These are phyloP conservation scores for Fonsecaea nubica DNA, from an alignment of 2,329 filamentous ascomycete species.

Conservation along the genomic window DNA sequence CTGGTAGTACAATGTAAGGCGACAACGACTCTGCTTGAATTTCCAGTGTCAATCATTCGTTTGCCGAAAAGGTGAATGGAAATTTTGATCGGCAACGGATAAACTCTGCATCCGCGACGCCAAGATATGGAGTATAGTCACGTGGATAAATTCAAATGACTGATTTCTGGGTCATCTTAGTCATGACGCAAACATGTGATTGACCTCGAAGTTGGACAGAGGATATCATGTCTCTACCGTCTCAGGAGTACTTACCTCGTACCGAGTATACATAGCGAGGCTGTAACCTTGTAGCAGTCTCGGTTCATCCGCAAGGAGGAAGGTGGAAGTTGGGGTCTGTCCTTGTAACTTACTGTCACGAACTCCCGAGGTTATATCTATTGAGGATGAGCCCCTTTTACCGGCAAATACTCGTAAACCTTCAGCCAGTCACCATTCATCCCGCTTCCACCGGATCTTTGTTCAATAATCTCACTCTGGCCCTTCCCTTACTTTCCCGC, in stretches of 20 bases:
- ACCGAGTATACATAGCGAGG: neutral
- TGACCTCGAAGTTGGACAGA: neutral
- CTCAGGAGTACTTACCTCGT: too few relatives aligned
- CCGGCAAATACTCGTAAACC: too few relatives aligned
- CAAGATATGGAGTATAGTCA: neutral
- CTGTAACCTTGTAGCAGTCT: neutral
- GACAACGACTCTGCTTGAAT: conserved; percentile 1
- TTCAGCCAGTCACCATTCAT: neutral
- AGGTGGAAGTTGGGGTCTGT: neutral
- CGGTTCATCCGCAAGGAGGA: neutral
- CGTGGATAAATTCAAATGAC: neutral
- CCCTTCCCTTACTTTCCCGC: neutral
- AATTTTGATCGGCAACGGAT: conserved; percentile 14
- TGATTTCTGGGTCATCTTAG: neutral
- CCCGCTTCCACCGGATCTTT: conserved; percentile 20
- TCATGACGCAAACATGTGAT: too few relatives aligned
- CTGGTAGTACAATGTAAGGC: neutral
- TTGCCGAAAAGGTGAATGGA: conserved; percentile 4
- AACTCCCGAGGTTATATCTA: neutral
- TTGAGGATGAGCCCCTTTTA: neutral
- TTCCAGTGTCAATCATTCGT: neutral
- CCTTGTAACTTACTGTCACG: neutral
- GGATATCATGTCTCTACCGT: neutral
- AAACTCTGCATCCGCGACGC: conserved; percentile 5
- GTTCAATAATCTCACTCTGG: neutral